Evolutionary conservation across 345 rosid species (phyloP).

Genomic region (Arabidopsis thaliana): DNA sequence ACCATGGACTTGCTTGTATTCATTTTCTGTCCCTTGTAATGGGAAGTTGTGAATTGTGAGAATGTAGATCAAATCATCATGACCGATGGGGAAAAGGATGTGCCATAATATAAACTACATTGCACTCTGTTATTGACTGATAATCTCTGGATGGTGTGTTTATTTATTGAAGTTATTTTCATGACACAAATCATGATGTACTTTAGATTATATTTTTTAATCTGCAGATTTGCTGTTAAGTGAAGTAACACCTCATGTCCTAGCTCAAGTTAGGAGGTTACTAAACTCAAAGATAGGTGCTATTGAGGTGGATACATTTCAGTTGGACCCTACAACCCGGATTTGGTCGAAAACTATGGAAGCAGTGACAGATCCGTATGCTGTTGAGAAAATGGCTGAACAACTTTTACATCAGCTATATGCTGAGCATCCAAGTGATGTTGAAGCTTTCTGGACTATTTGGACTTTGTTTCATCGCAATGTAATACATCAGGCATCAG

Average conservation of each 20-base stretch:
- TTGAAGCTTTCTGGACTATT: conserved; percentile 86
- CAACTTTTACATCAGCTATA: conserved; percentile 77
- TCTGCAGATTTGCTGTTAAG: conserved; percentile 78
- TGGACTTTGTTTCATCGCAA: conserved; percentile 69
- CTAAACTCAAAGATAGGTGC: conserved; percentile 53
- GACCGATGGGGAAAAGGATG: conserved; percentile 3
- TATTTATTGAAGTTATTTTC: conserved; percentile 15
- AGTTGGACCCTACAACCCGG: conserved; percentile 52
- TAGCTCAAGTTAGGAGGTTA: conserved; percentile 59
- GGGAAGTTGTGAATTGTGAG: not conserved
- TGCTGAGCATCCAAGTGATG: conserved; percentile 60
- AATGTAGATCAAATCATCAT: conserved; percentile 7
- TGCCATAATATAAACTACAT: not conserved
- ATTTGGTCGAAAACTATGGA: conserved; percentile 75
- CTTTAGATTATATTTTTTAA: conserved; percentile 2
- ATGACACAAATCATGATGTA: conserved; percentile 25
- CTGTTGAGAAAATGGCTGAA: conserved; percentile 82
- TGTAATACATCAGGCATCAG: conserved; percentile 55
- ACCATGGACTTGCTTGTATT: conserved; percentile 23
- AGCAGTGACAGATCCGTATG: conserved; percentile 73
- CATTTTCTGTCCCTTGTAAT: conserved; percentile 15
- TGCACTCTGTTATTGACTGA: conserved; percentile 16
- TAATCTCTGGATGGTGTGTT: conserved; percentile 4
- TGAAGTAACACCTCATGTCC: conserved; percentile 66
- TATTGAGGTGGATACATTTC: conserved; percentile 49